Evolutionary conservation across 805 yeast genomes (phyloP).

Genomic region (Suhomyces vadensis): DNA sequence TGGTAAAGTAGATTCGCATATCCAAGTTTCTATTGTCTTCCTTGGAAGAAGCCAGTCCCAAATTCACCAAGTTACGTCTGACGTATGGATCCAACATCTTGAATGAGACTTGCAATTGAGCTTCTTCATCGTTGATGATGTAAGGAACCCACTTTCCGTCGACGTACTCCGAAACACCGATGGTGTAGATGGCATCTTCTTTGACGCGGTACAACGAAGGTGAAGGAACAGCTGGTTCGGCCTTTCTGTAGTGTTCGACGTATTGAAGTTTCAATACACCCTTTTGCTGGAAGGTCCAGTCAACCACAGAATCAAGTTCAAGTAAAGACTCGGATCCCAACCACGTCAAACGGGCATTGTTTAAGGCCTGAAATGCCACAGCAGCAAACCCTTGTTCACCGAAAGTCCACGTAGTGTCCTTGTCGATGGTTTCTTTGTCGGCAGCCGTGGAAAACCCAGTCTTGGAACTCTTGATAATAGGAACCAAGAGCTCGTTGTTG

Average conservation of each 20-base stretch:
- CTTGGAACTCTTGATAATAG: slow-evolving; percentile 65
- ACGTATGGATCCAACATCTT: slow-evolving; percentile 95
- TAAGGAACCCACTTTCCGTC: slow-evolving; percentile 71
- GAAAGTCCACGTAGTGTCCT: slow-evolving; percentile 65
- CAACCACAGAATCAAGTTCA: slow-evolving; percentile 23
- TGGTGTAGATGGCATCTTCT: slow-evolving; percentile 62
- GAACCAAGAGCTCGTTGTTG: slow-evolving; percentile 68
- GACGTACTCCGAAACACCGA: slow-evolving; percentile 48
- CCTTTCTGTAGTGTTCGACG: slow-evolving; percentile 56
- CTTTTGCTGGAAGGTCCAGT: slow-evolving; percentile 76
- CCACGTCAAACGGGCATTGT: slow-evolving; percentile 81
- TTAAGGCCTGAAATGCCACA: slow-evolving; percentile 76
- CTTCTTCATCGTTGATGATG: slow-evolving; percentile 33
- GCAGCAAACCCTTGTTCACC: slow-evolving; percentile 78
- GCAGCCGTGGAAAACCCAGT: slow-evolving; percentile 55
- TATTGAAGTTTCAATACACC: slow-evolving; percentile 59
- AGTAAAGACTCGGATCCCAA: slow-evolving; percentile 67
- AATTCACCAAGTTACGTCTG: slow-evolving; percentile 61
- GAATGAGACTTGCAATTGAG: slow-evolving; percentile 78
- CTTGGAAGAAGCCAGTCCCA: slow-evolving; percentile 36
- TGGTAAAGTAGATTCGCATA: slow-evolving; percentile 46
- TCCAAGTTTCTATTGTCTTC: slow-evolving; percentile 45
- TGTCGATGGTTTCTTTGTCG: slow-evolving; percentile 39
- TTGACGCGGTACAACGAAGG: slow-evolving; percentile 64
- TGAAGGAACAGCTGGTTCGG: slow-evolving; percentile 42